Conservation (phyloP, 164 flowering plant genomes). For the Aristolochia contorta region DNA sequence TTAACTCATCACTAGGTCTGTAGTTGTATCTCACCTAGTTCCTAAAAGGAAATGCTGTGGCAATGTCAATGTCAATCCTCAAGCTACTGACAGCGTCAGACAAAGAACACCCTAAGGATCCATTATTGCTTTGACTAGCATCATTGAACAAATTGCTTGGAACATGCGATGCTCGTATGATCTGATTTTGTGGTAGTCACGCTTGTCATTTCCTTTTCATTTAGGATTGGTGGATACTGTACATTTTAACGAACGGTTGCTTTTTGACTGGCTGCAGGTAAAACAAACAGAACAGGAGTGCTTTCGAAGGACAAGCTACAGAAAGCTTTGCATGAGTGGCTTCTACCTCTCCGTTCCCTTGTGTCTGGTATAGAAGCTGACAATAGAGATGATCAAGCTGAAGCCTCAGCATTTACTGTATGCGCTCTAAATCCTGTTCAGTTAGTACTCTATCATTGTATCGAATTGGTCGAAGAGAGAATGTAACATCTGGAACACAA, state of each 20-base stretch:
- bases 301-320: constrained; percentile 35
- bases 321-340: constrained; percentile 70
- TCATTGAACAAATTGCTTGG: no score
- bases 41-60: no score
- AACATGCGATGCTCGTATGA: not conserved
- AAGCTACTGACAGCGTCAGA: no score
- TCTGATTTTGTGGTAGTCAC: not conserved
- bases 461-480: constrained; percentile 76
- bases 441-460: constrained; percentile 72
- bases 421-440: constrained; percentile 66
- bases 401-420: constrained; percentile 20
- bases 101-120: no score
- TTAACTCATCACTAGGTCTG: no score
- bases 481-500: constrained; percentile 13
- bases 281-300: constrained; percentile 45
- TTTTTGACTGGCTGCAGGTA: constrained; percentile 30
- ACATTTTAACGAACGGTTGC: not conserved
- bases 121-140: no score
- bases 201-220: not conserved
- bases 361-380: constrained; percentile 43
- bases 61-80: no score
- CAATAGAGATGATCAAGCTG: constrained; percentile 26
- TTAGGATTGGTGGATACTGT: not conserved
- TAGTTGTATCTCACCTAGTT: no score
- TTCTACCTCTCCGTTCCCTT: constrained; percentile 64